Evolutionary conservation across 352 stramenopile genomes (phyloP).

Genomic region (Stramenopiles sp.): DNA sequence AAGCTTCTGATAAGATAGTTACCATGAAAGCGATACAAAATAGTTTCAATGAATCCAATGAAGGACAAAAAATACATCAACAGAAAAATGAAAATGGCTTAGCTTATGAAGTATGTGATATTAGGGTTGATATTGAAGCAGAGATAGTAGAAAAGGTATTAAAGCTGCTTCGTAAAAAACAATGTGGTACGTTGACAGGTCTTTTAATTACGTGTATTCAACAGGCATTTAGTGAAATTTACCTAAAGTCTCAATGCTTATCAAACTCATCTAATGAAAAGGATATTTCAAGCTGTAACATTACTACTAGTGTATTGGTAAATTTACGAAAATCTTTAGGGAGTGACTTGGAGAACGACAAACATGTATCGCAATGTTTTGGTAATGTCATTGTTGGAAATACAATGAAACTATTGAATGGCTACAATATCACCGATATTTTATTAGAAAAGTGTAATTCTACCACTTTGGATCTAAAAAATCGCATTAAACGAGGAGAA

Average conservation of each 20-base stretch:
- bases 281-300: not conserved
- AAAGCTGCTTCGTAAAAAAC: conserved; percentile 8
- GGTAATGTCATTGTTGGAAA: conserved; percentile 13
- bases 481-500: conserved; percentile 10
- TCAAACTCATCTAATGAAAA: not conserved
- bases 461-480: conserved; percentile 8
- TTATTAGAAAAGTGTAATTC: conserved; percentile 12
- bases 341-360: conserved; percentile 4
- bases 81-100: conserved; percentile 6
- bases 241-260: not conserved
- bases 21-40: conserved; percentile 10
- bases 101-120: conserved; percentile 11
- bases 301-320: conserved; percentile 12
- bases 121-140: conserved; percentile 13
- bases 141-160: conserved; percentile 2
- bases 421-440: not conserved
- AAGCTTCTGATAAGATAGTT: conserved; percentile 8
- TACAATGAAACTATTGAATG: conserved; percentile 13
- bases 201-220: conserved; percentile 11
- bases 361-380: conserved; percentile 14
- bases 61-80: not conserved
- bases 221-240: conserved; percentile 10
- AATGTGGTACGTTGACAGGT: conserved; percentile 10
- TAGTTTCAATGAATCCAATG: conserved; percentile 10
- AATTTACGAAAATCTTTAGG: conserved; percentile 7